phyloP scores from a whole-genome alignment of 1,284 basidiomycete species.

The Ganoderma meredithae region DNA sequence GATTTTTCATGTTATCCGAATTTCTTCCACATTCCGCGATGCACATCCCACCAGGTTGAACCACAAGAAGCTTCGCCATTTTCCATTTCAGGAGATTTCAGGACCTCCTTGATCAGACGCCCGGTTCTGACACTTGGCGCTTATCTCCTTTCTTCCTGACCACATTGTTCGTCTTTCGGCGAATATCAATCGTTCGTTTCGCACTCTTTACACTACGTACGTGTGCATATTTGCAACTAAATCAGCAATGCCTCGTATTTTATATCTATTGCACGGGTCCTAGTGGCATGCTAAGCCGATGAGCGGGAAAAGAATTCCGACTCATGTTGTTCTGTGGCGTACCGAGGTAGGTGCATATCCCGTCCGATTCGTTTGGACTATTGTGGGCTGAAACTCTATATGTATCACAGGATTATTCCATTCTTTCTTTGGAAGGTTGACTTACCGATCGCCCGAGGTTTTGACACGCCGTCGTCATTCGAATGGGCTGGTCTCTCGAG shows the following conservation, averaged over 20 bases:
- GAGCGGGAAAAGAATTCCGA: not conserved
- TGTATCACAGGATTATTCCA: not conserved
- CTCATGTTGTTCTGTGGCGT: not conserved
- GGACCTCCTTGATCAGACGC: not conserved
- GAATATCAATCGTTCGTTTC: not conserved
- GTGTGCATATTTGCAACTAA: not conserved
- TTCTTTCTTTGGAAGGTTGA: not conserved
- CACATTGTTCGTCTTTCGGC: not conserved
- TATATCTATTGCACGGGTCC: not conserved
- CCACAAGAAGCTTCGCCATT: not conserved
- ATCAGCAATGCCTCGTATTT: too few relatives aligned
- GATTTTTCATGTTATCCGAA: too few relatives aligned
- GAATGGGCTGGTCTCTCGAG: slow-evolving; percentile 3
- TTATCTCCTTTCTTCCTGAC: not conserved
- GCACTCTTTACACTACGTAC: not conserved
- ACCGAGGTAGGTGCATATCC: not conserved
- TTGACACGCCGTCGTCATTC: not conserved
- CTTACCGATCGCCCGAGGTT: not conserved
- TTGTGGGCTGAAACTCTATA: not conserved
- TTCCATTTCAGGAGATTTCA: not conserved
- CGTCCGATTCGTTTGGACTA: not conserved
- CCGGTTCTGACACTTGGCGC: not conserved
- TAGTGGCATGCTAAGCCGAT: not conserved
- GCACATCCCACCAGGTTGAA: not conserved
- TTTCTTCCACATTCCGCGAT: not conserved